A percentile compares a stretch with the other conserved stretches of the same genome.
Conservation (phyloP, 2,329 filamentous ascomycete species). For the Botryotinia narcissicola region DNA sequence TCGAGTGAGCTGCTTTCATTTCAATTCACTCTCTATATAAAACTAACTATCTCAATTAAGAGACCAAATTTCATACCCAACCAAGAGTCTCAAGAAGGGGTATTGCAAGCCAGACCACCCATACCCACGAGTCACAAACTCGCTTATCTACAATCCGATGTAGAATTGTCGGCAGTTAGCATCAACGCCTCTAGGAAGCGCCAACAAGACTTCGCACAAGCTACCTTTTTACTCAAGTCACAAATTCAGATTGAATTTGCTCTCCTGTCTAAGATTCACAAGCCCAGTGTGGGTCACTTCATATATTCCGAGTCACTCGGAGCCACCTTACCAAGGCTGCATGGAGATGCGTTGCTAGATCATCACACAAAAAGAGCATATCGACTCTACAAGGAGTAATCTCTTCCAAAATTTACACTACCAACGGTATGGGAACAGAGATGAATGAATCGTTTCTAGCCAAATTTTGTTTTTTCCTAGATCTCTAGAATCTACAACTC, state of each 20-base stretch:
- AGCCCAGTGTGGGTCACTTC: fast-evolving
- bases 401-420: not conserved
- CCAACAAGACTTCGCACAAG: not conserved
- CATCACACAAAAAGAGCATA: not conserved
- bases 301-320: not conserved
- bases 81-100: not conserved
- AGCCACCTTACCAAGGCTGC: fast-evolving
- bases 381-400: not conserved
- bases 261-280: not conserved
- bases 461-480: not conserved
- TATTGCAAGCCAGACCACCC: not conserved
- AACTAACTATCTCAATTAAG: too few relatives aligned
- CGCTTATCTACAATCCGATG: fast-evolving
- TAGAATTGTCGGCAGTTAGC: fast-evolving
- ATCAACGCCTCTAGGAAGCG: not conserved
- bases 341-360: not conserved
- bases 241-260: not conserved
- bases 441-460: fast-evolving
- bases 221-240: fast-evolving
- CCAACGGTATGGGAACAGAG: not conserved
- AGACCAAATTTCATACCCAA: fast-evolving
- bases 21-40: too few relatives aligned
- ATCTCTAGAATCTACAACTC: not conserved
- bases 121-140: not conserved
- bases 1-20: too few relatives aligned